phyloP scores from a whole-genome alignment of 371 early-diverging fungal genomes.

The Capniomyces stellatus region DNA sequence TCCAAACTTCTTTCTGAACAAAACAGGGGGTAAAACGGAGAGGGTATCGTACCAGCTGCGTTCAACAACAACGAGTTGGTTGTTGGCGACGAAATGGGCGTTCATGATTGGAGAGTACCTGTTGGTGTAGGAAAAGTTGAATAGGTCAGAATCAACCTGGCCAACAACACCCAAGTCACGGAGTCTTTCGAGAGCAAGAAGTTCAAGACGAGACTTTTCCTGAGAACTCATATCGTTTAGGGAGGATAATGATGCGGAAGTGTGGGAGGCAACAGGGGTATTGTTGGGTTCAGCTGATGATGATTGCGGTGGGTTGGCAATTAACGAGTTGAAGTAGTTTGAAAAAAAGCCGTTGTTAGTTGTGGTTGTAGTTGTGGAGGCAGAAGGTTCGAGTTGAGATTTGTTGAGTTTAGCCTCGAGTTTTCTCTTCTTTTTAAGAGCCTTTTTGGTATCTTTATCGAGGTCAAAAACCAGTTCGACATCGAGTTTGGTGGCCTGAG shows the following conservation, averaged over 20 bases:
- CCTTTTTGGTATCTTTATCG: too few species aligned
- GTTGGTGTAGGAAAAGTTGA: slow-evolving; percentile 43
- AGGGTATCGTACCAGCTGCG: slow-evolving; percentile 61
- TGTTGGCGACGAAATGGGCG: slow-evolving; percentile 41
- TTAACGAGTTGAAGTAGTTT: too few species aligned
- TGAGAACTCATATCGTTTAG: slow-evolving; percentile 5
- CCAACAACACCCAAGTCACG: slow-evolving; percentile 24
- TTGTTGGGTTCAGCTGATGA: too few species aligned
- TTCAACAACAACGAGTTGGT: slow-evolving; percentile 69
- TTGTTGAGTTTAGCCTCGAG: too few species aligned
- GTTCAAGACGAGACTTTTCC: slow-evolving; percentile 16
- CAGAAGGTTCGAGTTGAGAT: too few species aligned
- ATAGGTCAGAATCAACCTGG: slow-evolving; percentile 22
- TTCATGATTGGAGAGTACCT: slow-evolving; percentile 67
- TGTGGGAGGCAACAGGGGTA: too few species aligned
- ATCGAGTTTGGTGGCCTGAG: too few species aligned
- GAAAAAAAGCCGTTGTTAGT: too few species aligned
- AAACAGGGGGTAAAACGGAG: slow-evolving; percentile 59
- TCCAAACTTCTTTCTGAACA: slow-evolving; percentile 66
- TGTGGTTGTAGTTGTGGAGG: too few species aligned
- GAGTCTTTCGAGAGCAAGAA: slow-evolving; percentile 17
- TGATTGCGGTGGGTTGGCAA: too few species aligned
- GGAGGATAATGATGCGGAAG: slow-evolving; percentile 1
- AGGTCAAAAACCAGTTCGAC: too few species aligned
- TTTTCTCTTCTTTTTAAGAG: too few species aligned